Base-by-base conservation (phyloP, 305 asterid species). In the Fraxinus platypoda region DNA sequence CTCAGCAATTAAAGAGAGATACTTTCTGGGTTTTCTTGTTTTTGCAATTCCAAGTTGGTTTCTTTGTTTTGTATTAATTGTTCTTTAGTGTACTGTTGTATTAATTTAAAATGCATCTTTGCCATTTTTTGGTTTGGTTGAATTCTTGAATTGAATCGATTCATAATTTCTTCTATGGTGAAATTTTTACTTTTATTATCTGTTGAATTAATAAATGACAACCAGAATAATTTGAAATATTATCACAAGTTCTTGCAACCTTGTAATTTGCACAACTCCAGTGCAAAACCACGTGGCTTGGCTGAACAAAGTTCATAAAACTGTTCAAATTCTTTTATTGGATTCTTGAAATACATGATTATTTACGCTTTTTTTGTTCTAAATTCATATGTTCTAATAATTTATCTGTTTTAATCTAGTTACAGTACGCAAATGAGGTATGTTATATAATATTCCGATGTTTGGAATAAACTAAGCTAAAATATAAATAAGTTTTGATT, bases 401-500 rank as follows among this genome's bases (percentile, higher is more conserved):
- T 21, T 54, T 59, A 19, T 19, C 33, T 19, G 25, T 57, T 33
- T 17, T 6, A 8, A 68, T 26, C 23, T 68, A 64, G 21, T 46
- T 11, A 13, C 33, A 41, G 59, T 52, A 81, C 64, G 34, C 78
- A 49, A 75, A 78, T 68, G 49, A 73, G 77, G 76, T 73, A 43
- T 80, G 9, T 31, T 74, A 23, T 74, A 30, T 74, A 72, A 0
- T 78, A 81, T 78, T 82, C 79, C 75, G 83, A 41, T 80, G 68
- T 57, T 57, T 19, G 12, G 68, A 79, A 80, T 54, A 84, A 80
- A 68, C 73, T 74, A 85, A 82, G 71, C 82, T 83, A 83, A 62
- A 75, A 38, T 75, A 74, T 80, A 81, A 72, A 81, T 35, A 79
- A 52, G 26, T 38, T 76, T 17, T 33, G 76, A 80, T 52, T 80